Base-by-base conservation (phyloP, 2,329 filamentous ascomycete species). In the Cercospora janseana region DNA sequence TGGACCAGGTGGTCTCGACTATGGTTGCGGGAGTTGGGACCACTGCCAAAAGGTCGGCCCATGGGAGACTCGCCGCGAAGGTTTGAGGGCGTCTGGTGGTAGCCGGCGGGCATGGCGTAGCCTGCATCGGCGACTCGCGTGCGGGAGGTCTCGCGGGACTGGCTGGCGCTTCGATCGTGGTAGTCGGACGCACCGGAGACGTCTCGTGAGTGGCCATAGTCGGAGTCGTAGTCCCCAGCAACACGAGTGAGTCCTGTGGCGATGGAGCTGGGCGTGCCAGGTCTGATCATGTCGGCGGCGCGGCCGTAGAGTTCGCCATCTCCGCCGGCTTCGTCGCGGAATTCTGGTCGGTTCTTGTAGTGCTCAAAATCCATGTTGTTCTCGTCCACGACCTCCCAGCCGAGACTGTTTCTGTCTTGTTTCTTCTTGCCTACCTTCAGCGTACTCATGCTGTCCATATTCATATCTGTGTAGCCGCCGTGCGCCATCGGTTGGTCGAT, bases 261-360 rank as follows among this genome's bases (percentile, higher is more conserved):
- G 40, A 75, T 69, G 21, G 78, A 80, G 9, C 76, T 75, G 0
- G 84, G 83, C 0, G 84, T 87, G 13, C 77, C 80, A 0, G 83
- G 79, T 1, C 85, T 76, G 12, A 78, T 69, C 2, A 83, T 70
- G 54, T 87, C 85, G 18, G 74, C 71, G 2, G 78, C 70, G 10
- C 73, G 76, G 3, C 85, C 86, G 55, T 73, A 77, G 1, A 76
- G 60, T 15, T 73, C 72, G 16, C 86, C 87, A 18, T 74, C 73
- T 4, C 87, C 90, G n/a, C 89, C 89, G 58, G 90, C 86, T 47
- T 93, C 88, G 8, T 90, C 85, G 1, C 83, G 83, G 70, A 97
- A 96, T 60, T 96, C 92, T 2, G 87, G 80, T 1, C 89, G 79
- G 68, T 95, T 86, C 70, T 95, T 96, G 77, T 85, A 97, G 71